Base-by-base conservation (phyloP, 192 early-diverging fungal genomes). In the Spizellomyces sp. region DNA sequence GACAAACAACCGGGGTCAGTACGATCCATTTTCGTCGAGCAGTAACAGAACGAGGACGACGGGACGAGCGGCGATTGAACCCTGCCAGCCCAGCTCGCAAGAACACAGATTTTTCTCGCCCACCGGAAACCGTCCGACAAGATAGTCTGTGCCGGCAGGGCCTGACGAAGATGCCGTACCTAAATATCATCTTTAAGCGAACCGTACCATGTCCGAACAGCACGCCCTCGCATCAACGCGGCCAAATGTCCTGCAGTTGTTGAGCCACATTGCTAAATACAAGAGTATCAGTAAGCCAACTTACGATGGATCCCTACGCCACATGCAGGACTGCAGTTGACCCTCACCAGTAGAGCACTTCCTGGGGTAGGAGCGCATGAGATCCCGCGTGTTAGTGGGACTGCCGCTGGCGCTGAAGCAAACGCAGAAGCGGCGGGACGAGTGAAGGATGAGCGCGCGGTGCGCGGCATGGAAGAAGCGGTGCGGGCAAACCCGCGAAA, bases 131-230 rank as follows among this genome's bases (percentile, higher is more conserved):
- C 27, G 27, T 3, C 27, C 27, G 27, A 36, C 27, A 36, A 36
- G 27, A 36, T 36, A 36, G 3, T 36, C 27, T 36, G 27, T 36
- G 27, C 27, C 27, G 27, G 27, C 27, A 36, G 27, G 27, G 27
- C 45, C 27, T 36, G 27, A 36, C 27, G 27, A 36, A 36, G 50
- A 54, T 54, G 14, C 69, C 69, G 69, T 70, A 70, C 69, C 69
- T 70, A 70, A 48, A 70, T 70, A 70, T 70, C 69, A 70, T 70
- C 69, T 50, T 70, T 70, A 57, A 70, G 59, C 45, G 69, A 70
- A 48, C 69, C 69, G 69, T 70, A 70, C 69, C 69, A 70, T 70
- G 69, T 70, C 41, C 58, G 50, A 19, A 61, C 69, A 41, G 69
- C 69, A 42, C 59, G 57, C 17, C 58, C 69, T 22, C 59, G 41